A percentile compares a stretch with the other conserved stretches of the same genome.
These are phyloP conservation scores for Clitoria ternatea DNA, from an alignment of 306 rosid genomes.

Conservation along the genomic window DNA sequence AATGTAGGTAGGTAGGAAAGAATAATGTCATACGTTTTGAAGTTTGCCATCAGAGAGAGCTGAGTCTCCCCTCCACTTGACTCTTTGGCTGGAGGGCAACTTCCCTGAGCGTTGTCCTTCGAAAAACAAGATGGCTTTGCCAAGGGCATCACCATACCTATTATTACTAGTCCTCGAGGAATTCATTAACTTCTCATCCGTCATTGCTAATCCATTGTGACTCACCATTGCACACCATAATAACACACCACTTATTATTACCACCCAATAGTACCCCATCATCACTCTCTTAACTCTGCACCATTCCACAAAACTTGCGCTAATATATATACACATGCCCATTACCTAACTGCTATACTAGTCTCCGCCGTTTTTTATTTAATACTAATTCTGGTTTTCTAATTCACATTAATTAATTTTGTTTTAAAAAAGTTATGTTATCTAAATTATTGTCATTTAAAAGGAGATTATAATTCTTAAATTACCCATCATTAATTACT, in stretches of 20 bases:
- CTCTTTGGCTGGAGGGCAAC: slow-evolving; percentile 54
- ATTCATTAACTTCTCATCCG: slow-evolving; percentile 2
- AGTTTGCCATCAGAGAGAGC: slow-evolving; percentile 70
- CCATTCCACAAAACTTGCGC: slow-evolving; percentile 13
- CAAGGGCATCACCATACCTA: slow-evolving; percentile 59
- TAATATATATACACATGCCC: slow-evolving; percentile 20
- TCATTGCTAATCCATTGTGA: slow-evolving; percentile 29
- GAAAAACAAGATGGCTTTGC: slow-evolving; percentile 68
- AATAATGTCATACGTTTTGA: slow-evolving; percentile 36
- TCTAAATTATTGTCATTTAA: too few relatives aligned
- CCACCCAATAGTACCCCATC: slow-evolving; percentile 25
- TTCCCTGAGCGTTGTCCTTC: slow-evolving; percentile 89
- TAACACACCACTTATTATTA: slow-evolving; percentile 27
- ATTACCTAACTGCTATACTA: slow-evolving; percentile 4
- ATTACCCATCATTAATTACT: too few relatives aligned
- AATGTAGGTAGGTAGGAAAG: neutral
- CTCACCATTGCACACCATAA: slow-evolving; percentile 30
- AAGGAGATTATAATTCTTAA: too few relatives aligned
- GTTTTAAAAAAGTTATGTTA: too few relatives aligned
- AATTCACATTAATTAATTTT: too few relatives aligned
- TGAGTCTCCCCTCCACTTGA: slow-evolving; percentile 69
- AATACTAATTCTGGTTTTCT: too few relatives aligned
- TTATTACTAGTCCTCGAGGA: slow-evolving; percentile 24
- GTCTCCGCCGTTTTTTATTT: too few relatives aligned
- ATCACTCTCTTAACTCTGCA: slow-evolving; percentile 9